These are phyloP conservation scores for Pythium angustatum DNA, from an alignment of 352 stramenopile genomes.

Conservation along the genomic window DNA sequence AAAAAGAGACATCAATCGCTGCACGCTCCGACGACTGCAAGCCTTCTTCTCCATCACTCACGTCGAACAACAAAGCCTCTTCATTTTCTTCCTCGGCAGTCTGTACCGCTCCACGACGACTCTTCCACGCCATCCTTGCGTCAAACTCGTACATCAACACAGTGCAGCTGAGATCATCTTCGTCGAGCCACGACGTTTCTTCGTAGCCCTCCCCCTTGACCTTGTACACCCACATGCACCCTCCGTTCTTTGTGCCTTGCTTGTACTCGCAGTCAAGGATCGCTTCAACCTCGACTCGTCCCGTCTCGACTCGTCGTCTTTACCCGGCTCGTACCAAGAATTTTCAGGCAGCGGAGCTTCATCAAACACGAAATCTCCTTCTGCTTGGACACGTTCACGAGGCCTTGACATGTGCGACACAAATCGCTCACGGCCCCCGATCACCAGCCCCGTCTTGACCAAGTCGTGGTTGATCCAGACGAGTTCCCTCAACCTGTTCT, in stretches of 20 bases:
- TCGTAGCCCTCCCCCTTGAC: constrained; percentile 27
- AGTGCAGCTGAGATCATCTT: constrained; percentile 23
- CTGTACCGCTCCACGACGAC: constrained; percentile 4
- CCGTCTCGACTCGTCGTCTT: background rate
- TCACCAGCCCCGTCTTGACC: background rate
- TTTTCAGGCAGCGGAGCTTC: background rate
- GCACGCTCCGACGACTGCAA: too few species aligned
- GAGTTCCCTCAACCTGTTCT: too few species aligned
- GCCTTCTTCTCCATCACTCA: too few species aligned
- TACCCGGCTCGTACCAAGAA: background rate
- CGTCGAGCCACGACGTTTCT: constrained; percentile 21
- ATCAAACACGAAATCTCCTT: background rate
- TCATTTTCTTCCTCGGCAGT: constrained; percentile 21
- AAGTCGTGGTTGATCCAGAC: background rate
- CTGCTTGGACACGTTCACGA: background rate
- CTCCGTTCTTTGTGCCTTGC: constrained; percentile 14
- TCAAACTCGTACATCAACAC: constrained; percentile 25
- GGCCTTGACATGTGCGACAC: background rate
- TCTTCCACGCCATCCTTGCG: constrained; percentile 12
- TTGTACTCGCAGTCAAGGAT: constrained; percentile 15
- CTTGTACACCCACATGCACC: constrained; percentile 27
- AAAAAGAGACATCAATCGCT: too few species aligned
- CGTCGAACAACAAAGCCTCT: background rate
- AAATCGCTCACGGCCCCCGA: too few species aligned
- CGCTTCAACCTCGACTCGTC: constrained; percentile 20